Evolutionary conservation across 2,329 filamentous ascomycete genomes (phyloP).

Genomic region (Fusarium sp.): DNA sequence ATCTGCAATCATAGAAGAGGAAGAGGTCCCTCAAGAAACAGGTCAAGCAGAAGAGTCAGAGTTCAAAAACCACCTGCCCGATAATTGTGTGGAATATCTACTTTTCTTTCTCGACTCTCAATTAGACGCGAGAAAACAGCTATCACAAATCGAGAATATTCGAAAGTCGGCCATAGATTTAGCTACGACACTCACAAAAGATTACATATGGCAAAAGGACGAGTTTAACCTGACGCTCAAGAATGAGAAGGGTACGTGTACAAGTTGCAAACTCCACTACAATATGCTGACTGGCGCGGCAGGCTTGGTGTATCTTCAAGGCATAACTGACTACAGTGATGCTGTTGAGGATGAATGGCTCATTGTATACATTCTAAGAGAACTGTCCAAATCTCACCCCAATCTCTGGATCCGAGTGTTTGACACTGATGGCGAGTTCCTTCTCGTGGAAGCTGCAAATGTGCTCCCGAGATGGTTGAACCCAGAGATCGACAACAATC

Average conservation of each 20-base stretch:
- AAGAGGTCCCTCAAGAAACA: not conserved
- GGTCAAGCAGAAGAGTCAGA: constrained; percentile 2
- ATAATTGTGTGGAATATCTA: constrained; percentile 88
- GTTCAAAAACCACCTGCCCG: constrained; percentile 63
- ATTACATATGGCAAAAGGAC: constrained; percentile 97
- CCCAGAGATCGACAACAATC: constrained; percentile 87
- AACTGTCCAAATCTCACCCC: constrained; percentile 78
- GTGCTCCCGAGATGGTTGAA: constrained; percentile 90
- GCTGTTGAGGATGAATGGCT: constrained; percentile 98
- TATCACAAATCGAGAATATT: constrained; percentile 75
- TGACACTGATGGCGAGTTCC: constrained; percentile 94
- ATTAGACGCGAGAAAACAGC: constrained; percentile 65
- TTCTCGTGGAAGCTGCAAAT: constrained; percentile 92
- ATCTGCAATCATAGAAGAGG: constrained; percentile 11
- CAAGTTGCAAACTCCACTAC: not conserved
- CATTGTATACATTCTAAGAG: constrained; percentile 86
- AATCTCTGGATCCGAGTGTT: constrained; percentile 84
- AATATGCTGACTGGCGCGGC: not conserved
- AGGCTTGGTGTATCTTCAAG: constrained; percentile 74
- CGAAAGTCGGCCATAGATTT: constrained; percentile 75
- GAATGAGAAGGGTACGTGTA: constrained; percentile 64
- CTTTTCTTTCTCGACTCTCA: constrained; percentile 75
- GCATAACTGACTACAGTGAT: constrained; percentile 88
- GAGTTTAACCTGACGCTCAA: constrained; percentile 76
- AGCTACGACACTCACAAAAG: constrained; percentile 72